Evolutionary conservation across 192 early-diverging fungal species (phyloP), one percentile per base, ranked within the genome.

Genomic region (Lunasporangiospora selenospora): DNA sequence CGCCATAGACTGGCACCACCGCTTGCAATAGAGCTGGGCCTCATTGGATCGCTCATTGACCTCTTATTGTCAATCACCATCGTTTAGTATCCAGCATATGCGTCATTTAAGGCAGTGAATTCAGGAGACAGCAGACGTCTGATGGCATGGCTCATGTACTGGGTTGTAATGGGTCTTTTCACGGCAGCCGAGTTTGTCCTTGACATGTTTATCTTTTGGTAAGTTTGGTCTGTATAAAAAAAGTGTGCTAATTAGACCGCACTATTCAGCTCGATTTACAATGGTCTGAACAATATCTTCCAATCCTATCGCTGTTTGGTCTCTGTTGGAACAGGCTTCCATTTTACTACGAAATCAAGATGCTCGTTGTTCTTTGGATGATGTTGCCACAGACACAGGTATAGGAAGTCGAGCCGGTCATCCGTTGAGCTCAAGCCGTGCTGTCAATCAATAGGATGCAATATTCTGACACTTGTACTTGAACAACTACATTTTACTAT

Each of bases 81-180:
- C 36, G 10, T 33, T 11, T 29, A 73, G 69, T 73, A 73, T 40
- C 69, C 69, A 37, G 69, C 69, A 9, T 73, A 73, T 49, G 69
- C 69, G 31, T 73, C 69, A 26, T 73, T 58, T 55, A 73, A 73
- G 49, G 69, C 69, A 6, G 63, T 73, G 39, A 43, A 58, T 30
- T 57, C 69, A 3, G 30, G 60, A 3, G 61, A 63, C 43, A 55
- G 36, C 24, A 62, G 29, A 4, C 60, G 69, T 0, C 32, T 73
- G 60, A 73, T 61, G 18, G 69, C 69, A 11, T 73, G 69, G 69
- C 49, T 73, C 24, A 73, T 73, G 69, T 73, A 73, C 49, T 73
- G 69, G 69, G 48, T 54, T 9, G 69, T 73, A 37, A 73, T 73
- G 69, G 69, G 69, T 15, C 16, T 73, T 31, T 73, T 73, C 37